Evolutionary conservation across 2,329 filamentous ascomycete genomes (phyloP).

Genomic region (Apiospora hydei): DNA sequence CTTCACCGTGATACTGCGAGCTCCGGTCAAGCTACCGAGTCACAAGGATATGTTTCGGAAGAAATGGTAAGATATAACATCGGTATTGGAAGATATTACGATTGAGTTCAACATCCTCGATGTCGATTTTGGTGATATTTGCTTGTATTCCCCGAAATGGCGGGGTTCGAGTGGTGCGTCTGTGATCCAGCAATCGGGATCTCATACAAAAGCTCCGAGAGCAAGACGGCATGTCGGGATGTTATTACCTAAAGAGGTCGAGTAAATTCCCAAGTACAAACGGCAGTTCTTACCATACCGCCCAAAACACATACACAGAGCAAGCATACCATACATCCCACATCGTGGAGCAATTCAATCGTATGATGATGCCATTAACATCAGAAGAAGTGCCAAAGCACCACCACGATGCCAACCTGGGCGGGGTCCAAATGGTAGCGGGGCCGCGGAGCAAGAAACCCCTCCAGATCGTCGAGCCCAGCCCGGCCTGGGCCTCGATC

Average conservation of each 20-base stretch:
- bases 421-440: conserved; percentile 18
- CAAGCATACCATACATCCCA: not conserved
- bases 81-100: not conserved
- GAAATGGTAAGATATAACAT: not conserved
- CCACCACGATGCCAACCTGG: not conserved
- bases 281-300: too few relatives aligned
- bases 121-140: not conserved
- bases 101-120: too few relatives aligned
- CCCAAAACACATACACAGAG: not conserved
- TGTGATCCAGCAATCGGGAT: not conserved
- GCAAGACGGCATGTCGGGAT: not conserved
- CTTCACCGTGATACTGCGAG: not conserved
- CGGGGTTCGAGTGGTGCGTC: conserved; percentile 1
- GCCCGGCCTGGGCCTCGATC: conserved; percentile 21
- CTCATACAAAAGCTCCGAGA: not conserved
- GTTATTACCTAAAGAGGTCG: not conserved
- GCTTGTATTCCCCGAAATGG: not conserved
- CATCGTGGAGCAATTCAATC: not conserved
- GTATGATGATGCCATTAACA: not conserved
- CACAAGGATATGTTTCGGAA: too few relatives aligned
- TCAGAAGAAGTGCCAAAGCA: not conserved
- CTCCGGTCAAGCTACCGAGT: not conserved
- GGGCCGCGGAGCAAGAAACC: not conserved
- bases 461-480: conserved; percentile 26
- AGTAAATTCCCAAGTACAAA: not conserved